Evolutionary conservation across 305 asterid species (phyloP).

Genomic region (Ilex paraguariensis): DNA sequence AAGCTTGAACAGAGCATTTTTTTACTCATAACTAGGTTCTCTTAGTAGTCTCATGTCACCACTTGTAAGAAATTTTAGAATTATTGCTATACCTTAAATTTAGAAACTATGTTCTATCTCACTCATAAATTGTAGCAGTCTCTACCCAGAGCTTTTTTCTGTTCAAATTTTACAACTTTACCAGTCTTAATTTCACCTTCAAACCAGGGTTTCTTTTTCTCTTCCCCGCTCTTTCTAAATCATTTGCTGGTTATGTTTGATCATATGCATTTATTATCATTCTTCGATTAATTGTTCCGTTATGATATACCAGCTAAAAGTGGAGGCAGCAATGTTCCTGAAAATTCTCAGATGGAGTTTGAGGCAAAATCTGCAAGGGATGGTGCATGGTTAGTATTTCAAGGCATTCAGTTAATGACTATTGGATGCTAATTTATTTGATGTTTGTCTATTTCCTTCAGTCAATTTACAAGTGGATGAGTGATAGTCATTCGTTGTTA

Average conservation of each 20-base stretch:
- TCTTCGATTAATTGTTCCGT: background rate
- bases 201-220: background rate
- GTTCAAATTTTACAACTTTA: background rate
- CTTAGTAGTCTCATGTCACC: no score
- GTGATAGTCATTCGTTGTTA: background rate
- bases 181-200: background rate
- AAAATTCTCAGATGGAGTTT: conserved; percentile 76
- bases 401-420: conserved; percentile 2
- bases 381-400: conserved; percentile 88
- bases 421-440: background rate
- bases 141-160: no score
- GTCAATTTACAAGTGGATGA: background rate
- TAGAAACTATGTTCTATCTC: no score
- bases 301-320: conserved; percentile 32
- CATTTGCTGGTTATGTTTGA: background rate
- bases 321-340: conserved; percentile 52
- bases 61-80: no score
- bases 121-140: no score
- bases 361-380: conserved; percentile 98
- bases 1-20: no score
- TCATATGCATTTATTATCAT: background rate
- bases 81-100: no score
- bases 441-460: background rate
- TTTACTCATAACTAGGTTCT: no score
- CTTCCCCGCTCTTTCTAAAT: background rate